phyloP scores from a whole-genome alignment of 2,329 filamentous ascomycete genomes.

The Plectosphaerella cucumerina region DNA sequence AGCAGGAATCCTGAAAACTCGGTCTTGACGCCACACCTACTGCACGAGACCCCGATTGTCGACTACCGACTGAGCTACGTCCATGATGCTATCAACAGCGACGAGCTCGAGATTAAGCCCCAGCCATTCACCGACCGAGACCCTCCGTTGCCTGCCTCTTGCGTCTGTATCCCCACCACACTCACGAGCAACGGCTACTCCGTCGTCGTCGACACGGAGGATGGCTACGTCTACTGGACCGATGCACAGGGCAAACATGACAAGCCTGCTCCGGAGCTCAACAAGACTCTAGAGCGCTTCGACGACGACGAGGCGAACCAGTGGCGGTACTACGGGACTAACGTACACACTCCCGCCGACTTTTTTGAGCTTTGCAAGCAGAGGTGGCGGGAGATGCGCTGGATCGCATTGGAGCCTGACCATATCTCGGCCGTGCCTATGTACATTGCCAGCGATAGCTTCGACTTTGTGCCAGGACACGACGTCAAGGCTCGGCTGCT shows the following conservation, averaged over 20 bases:
- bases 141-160: constrained; percentile 5
- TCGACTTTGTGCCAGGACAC: background rate
- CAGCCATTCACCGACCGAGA: background rate
- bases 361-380: constrained; percentile 10
- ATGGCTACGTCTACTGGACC: constrained; percentile 12
- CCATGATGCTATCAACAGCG: constrained; percentile 2
- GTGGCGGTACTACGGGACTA: background rate
- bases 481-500: constrained; percentile 7
- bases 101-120: background rate
- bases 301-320: background rate
- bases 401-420: constrained; percentile 2
- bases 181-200: constrained; percentile 4
- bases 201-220: constrained; percentile 11
- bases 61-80: constrained; percentile 4
- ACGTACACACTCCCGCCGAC: constrained; percentile 10
- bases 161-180: constrained; percentile 8
- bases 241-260: constrained; percentile 5
- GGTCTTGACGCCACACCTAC: background rate
- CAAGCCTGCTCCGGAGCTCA: constrained; percentile 3
- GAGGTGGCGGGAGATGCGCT: constrained; percentile 7
- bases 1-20: background rate
- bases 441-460: no score
- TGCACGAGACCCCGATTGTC: constrained; percentile 2
- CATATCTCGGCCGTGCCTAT: no score
- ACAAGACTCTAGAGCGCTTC: constrained; percentile 1